A percentile compares a stretch with the other conserved stretches of the same genome.
Evolutionary conservation across 805 yeast species (phyloP).

Genomic region (Cyberlindnera subsufficiens): DNA sequence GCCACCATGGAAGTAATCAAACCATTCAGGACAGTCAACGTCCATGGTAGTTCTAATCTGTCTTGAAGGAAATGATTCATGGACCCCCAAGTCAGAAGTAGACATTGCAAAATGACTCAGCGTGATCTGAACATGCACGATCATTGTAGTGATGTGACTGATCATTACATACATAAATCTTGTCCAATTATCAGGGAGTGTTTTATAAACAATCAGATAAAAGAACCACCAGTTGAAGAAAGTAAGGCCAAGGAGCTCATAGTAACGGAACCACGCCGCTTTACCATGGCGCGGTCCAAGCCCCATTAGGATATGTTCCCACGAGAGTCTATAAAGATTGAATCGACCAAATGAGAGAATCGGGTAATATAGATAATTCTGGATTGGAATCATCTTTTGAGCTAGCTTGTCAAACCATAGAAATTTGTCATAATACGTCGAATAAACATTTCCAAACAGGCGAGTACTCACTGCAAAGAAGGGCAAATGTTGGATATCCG

Average conservation of each 20-base stretch:
- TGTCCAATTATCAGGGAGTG: conserved; percentile 46
- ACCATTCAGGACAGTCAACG: conserved; percentile 90
- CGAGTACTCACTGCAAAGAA: conserved; percentile 81
- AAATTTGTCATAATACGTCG: conserved; percentile 70
- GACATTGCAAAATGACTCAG: conserved; percentile 92
- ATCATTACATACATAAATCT: conserved; percentile 59
- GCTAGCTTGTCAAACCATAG: conserved; percentile 69
- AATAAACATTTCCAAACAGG: conserved; percentile 62
- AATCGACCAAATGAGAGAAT: conserved; percentile 79
- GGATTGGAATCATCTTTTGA: conserved; percentile 50
- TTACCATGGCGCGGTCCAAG: conserved; percentile 75
- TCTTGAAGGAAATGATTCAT: conserved; percentile 73
- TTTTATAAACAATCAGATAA: conserved; percentile 49
- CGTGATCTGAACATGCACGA: conserved; percentile 91
- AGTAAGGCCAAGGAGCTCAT: conserved; percentile 63
- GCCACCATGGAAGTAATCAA: conserved; percentile 89
- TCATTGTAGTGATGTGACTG: conserved; percentile 78
- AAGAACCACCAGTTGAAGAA: conserved; percentile 81
- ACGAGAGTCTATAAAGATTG: conserved; percentile 74
- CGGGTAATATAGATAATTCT: conserved; percentile 69
- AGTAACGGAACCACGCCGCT: conserved; percentile 83
- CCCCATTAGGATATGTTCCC: conserved; percentile 71
- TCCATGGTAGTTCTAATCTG: conserved; percentile 93
- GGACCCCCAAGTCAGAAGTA: conserved; percentile 75
- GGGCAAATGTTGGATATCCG: conserved; percentile 90